Base-by-base conservation (phyloP, 768 basidiomycete genomes). In the Gloeostereum incarnatum region DNA sequence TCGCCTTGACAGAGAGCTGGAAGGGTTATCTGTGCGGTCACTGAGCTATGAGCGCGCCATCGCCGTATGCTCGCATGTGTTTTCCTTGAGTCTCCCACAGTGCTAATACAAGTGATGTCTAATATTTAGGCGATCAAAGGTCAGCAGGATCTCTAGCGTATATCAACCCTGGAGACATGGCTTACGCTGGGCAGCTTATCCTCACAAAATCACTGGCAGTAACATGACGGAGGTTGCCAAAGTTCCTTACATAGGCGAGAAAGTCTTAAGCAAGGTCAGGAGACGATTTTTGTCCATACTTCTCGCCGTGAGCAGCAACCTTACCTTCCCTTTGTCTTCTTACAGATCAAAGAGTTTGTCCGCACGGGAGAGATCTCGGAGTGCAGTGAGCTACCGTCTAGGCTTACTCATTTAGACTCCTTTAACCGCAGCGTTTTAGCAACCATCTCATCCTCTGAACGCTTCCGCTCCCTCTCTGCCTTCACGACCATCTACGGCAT, bases 31-130 rank as follows among this genome's bases (percentile, higher is more conserved):
- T 16, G 61, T 73, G 20, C 85, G 81, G 47, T 75, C 78, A 27
- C 57, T 90, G 34, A 78, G 76, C 43, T 91, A 90, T 46, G 66
- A 76, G 23, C 68, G 84, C 34, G 77, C 81, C 2, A 77, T 87
- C 45, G 67, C 77, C n/a, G 81, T 81, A 51, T 46, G 76, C n/a
- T n/a, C n/a, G n/a, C n/a, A n/a, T 57, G 20, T 30, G 26, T n/a
- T 36, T 22, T 22, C 32, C 10, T 21, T 6, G 7, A 35, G 19
- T 35, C 5, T 38, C 19, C 8, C 40, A 22, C 40, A 46, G 16
- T 27, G 13, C 18, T 47, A 1, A 46, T 25, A 23, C 17, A 11
- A 18, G 13, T 24, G 17, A 9, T n/a, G n/a, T n/a, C n/a, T n/a
- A n/a, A n/a, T 35, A 26, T 36, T 13, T 36, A 75, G 75, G 43